phyloP scores from a whole-genome alignment of 768 basidiomycete species.

The Leucocoprinus leucothites region DNA sequence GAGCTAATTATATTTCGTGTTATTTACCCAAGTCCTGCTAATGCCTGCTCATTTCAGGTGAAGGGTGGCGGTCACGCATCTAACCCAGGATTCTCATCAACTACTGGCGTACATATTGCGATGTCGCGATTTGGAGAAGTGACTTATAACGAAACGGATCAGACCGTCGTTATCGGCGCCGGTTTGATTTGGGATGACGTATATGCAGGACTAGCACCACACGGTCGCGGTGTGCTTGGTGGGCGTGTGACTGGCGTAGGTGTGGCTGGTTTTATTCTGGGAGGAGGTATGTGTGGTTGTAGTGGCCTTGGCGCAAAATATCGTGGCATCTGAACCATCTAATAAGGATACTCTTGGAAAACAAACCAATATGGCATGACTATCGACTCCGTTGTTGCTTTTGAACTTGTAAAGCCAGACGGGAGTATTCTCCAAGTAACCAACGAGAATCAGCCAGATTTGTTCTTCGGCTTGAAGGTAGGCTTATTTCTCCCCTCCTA shows the following conservation, averaged over 20 bases:
- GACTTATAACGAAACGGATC: slow-evolving; percentile 32
- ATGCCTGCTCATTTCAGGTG: too few relatives aligned
- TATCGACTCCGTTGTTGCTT: slow-evolving; percentile 52
- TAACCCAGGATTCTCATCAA: slow-evolving; percentile 60
- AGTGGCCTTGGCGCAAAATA: neutral
- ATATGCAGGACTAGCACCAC: slow-evolving; percentile 48
- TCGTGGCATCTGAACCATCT: neutral
- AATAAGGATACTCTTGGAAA: slow-evolving; percentile 59
- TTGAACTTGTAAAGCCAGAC: slow-evolving; percentile 55
- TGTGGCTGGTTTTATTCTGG: slow-evolving; percentile 55
- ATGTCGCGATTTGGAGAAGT: slow-evolving; percentile 48
- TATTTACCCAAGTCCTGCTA: too few relatives aligned
- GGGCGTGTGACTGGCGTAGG: slow-evolving; percentile 57
- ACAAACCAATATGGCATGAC: slow-evolving; percentile 61
- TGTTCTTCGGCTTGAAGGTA: slow-evolving; percentile 36
- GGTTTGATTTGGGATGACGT: slow-evolving; percentile 66
- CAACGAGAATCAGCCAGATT: slow-evolving; percentile 26
- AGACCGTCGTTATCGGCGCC: slow-evolving; percentile 40
- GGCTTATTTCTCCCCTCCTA: neutral
- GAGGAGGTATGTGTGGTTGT: slow-evolving; percentile 41
- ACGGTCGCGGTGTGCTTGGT: slow-evolving; percentile 54
- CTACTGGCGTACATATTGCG: slow-evolving; percentile 54
- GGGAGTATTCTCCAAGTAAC: slow-evolving; percentile 40
- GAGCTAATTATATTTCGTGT: neutral
- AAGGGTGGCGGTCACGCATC: slow-evolving; percentile 61